These are phyloP conservation scores for Sporormia fimetaria DNA, from an alignment of 495 filamentous ascomycete genomes.

Conservation along the genomic window DNA sequence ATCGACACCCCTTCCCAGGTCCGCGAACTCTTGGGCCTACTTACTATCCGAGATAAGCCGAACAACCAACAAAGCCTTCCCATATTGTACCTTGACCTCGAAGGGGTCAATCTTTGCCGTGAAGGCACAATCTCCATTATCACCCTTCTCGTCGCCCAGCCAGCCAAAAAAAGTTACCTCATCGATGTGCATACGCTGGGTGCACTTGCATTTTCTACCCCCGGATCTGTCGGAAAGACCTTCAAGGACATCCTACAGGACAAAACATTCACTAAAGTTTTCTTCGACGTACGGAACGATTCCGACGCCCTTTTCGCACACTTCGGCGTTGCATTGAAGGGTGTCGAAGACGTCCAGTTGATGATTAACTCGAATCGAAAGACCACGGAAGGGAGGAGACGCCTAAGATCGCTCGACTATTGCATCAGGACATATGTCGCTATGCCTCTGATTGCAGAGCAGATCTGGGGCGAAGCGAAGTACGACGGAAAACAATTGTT, in stretches of 20 bases:
- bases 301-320: constrained; percentile 44
- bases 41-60: no score
- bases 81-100: constrained; percentile 49
- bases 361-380: constrained; percentile 41
- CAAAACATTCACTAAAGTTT: constrained; percentile 36
- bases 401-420: constrained; percentile 33
- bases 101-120: constrained; percentile 41
- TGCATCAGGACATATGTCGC: constrained; percentile 37
- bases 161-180: constrained; percentile 34
- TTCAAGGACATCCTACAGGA: constrained; percentile 35
- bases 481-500: constrained; percentile 34
- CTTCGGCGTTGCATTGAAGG: constrained; percentile 29
- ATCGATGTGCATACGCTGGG: constrained; percentile 42
- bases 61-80: no score
- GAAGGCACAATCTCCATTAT: constrained; percentile 41
- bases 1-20: no score
- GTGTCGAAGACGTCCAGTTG: constrained; percentile 45
- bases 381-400: constrained; percentile 17
- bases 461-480: constrained; percentile 36
- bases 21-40: no score
- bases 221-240: constrained; percentile 27
- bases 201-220: constrained; percentile 36
- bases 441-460: constrained; percentile 1
- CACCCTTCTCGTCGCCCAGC: constrained; percentile 32
- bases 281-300: constrained; percentile 48